Evolutionary conservation across 2,329 filamentous ascomycete species (phyloP), one percentile per base, ranked within the genome.

Genomic region (Mycosphaerella arachidis): DNA sequence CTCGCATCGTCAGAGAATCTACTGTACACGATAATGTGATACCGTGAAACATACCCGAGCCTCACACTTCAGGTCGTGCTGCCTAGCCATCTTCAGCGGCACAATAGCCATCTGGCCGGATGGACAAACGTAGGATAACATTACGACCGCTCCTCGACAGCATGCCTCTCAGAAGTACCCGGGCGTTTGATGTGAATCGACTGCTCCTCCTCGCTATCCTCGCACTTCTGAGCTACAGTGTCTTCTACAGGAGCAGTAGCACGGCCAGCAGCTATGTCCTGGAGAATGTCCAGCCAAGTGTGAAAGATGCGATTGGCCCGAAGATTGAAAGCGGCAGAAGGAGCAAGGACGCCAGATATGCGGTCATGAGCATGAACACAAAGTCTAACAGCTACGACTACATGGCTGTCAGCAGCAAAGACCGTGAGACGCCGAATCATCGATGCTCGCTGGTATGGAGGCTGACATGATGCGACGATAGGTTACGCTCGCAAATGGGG

Each of bases 401-500:
- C 10, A 48, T 58, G 40, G 57, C 57, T 18, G 46, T 58, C n/a
- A 53, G 48, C 37, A 58, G 52, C 57, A 58, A 58, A 33, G 50
- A 52, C 50, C 27, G 50, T 52, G 30, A 20, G 50, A 35, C 30
- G 18, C 46, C 46, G 40, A n/a, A 16, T n/a, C 5, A 8, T n/a
- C 13, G 40, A 18, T 7, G 8, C 40, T 43, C 13, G 8, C 16
- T 40, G 16, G 8, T 7, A 6, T 43, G 3, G 40, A 43, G 40
- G 40, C 40, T 43, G 40, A 43, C 18, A 7, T 16, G 18, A 7
- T 43, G 13, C n/a, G 13, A 43, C 16, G 4, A 7, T 16, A 48
- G 40, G 35, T 18, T 77, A 77, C 51, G 71, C 71, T 0, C 72
- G 72, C 43, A 73, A 73, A 48, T 74, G 77, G 60, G 72, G 71